phyloP scores from a whole-genome alignment of 2,329 filamentous ascomycete species.

The Ceratocystiopsis sp. region DNA sequence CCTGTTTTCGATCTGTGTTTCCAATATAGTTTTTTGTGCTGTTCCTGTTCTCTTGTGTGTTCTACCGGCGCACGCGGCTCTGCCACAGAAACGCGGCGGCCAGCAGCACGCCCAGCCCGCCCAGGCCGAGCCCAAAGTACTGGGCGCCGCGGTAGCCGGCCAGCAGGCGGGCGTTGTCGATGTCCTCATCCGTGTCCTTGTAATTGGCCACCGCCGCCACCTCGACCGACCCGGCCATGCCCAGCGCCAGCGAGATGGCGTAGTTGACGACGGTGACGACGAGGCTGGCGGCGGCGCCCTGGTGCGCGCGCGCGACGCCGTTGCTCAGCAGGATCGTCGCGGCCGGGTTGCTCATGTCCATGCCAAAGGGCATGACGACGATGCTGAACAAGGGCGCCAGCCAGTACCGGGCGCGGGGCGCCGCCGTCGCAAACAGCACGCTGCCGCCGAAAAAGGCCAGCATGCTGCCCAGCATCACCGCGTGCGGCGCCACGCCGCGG shows the following conservation, averaged over 20 bases:
- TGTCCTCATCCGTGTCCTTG: constrained; percentile 4
- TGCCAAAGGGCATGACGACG: constrained; percentile 42
- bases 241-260: constrained; percentile 46
- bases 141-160: constrained; percentile 20
- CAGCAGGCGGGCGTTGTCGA: not conserved
- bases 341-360: constrained; percentile 51
- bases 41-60: not conserved
- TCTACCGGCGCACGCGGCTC: constrained; percentile 6
- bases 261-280: constrained; percentile 54
- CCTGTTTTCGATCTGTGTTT: not conserved
- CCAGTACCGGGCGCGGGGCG: constrained; percentile 45
- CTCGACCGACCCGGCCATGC: constrained; percentile 49
- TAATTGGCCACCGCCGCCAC: constrained; percentile 17
- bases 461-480: constrained; percentile 28
- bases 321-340: constrained; percentile 44
- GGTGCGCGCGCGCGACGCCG: constrained; percentile 25
- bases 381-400: constrained; percentile 40
- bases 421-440: constrained; percentile 27
- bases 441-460: constrained; percentile 25
- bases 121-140: constrained; percentile 25
- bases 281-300: constrained; percentile 32
- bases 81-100: constrained; percentile 15
- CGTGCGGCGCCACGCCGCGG: constrained; percentile 18
- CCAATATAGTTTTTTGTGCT: not conserved
- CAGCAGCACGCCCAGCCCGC: constrained; percentile 18